Evolutionary conservation across 805 yeast species (phyloP), one percentile per base, ranked within the genome.

Genomic region (Yarrowia bubula): DNA sequence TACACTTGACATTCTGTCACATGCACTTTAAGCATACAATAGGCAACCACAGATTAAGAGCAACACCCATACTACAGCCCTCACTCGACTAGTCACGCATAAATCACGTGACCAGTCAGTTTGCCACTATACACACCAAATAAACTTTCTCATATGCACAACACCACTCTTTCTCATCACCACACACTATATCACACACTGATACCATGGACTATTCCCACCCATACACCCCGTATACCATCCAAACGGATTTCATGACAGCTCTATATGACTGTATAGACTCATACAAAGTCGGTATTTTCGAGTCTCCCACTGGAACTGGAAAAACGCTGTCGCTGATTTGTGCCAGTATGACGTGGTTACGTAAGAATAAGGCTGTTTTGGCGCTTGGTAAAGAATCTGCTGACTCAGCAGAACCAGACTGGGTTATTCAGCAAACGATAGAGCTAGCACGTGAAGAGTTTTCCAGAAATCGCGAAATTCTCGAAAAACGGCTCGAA

Each of bases 291-390:
- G 78, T 92, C 1, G 96, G 96, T 0, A 79, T 92, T 1, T 87
- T 92, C 71, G 98, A 92, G 73, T 87, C 95, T 66, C 98, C 98
- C 0, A 92, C 98, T 0, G 98, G 98, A 7, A 68, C 74, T 1
- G 98, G 98, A 2, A 92, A 92, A 75, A 92, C 98, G 0, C 77
- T 93, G 2, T 90, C 97, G 0, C 76, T 92, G 51, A 88, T 93
- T 3, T 93, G 98, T 72, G 84, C 96, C 0, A 79, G 93, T 0
- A 81, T 92, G 83, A 84, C 92, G 0, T 92, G 97, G 96, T 77
- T 92, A 38, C 74, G 93, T 65, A 79, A 83, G 18, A 75, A 81
- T 68, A 83, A 83, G 67, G 64, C 65, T 17, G 48, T 17, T 9
- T 18, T 53, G 35, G 61, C 44, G 72, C 66, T 9, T 37, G 68